A percentile compares a stretch with the other conserved stretches of the same genome.
Conservation (phyloP, 106 monocot species). For the Chionographis japonica region DNA sequence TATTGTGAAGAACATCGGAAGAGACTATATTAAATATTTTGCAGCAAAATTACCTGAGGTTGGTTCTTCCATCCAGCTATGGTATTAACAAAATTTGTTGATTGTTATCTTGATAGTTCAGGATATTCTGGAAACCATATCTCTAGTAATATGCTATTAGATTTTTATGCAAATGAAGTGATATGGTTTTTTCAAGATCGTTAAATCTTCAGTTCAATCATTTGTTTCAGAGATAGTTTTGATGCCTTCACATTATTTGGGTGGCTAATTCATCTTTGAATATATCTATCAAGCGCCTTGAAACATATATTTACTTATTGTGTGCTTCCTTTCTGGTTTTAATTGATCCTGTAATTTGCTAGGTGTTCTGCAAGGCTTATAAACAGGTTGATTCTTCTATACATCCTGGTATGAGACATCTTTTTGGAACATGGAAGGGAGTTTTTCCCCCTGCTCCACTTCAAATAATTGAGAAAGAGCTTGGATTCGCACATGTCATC, state of each 20-base stretch:
- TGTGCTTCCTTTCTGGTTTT: background rate
- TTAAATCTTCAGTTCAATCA: too few relatives aligned
- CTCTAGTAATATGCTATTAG: too few relatives aligned
- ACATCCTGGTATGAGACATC: constrained; percentile 91
- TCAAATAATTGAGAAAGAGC: constrained; percentile 86
- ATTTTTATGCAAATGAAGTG: too few relatives aligned
- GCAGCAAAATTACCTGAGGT: constrained; percentile 88
- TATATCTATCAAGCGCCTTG: too few relatives aligned
- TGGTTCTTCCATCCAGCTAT: background rate
- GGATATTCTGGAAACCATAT: background rate
- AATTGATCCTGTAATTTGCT: constrained; percentile 1
- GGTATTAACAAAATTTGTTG: background rate
- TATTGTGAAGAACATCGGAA: constrained; percentile 97
- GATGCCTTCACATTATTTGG: too few relatives aligned
- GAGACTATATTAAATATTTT: constrained; percentile 91
- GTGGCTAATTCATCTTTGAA: too few relatives aligned
- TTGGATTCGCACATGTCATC: constrained; percentile 43
- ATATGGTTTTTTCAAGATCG: too few relatives aligned
- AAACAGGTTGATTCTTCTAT: constrained; percentile 84
- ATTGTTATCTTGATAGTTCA: background rate
- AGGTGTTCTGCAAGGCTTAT: constrained; percentile 99
- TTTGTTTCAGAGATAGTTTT: too few relatives aligned
- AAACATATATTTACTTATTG: background rate
- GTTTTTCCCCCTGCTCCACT: constrained; percentile 71
- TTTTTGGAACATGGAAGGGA: constrained; percentile 98